Conservation (phyloP, 768 basidiomycete genomes). For the Leccinum sublutescens region DNA sequence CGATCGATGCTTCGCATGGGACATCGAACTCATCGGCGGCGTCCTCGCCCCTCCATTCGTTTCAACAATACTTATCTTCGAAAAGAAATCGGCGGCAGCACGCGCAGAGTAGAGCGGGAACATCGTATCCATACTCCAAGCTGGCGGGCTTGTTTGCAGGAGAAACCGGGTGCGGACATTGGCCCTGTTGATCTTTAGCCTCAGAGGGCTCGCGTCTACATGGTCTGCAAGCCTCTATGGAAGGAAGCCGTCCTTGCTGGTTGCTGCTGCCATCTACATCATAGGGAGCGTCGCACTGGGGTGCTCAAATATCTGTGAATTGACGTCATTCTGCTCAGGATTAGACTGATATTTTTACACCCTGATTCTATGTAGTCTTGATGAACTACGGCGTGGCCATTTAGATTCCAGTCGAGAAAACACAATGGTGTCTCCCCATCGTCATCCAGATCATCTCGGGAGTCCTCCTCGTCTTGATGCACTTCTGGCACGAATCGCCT, state of each 20-base stretch:
- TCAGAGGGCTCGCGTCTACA: too few relatives aligned
- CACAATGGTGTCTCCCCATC: slow-evolving; percentile 38
- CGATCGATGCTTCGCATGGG: slow-evolving; percentile 38
- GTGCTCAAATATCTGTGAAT: slow-evolving; percentile 25
- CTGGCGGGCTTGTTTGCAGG: too few relatives aligned
- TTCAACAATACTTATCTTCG: slow-evolving; percentile 32
- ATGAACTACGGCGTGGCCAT: slow-evolving; percentile 33
- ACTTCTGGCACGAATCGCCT: slow-evolving; percentile 40
- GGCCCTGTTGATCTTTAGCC: too few relatives aligned
- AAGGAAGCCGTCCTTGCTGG: too few relatives aligned
- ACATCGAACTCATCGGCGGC: slow-evolving; percentile 38
- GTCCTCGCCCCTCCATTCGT: slow-evolving; percentile 35
- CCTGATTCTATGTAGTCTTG: slow-evolving; percentile 27
- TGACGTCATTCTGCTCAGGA: background rate
- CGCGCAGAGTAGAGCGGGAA: background rate
- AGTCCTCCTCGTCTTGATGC: slow-evolving; percentile 35
- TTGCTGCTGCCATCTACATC: too few relatives aligned
- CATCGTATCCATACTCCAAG: too few relatives aligned
- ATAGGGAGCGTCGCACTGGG: slow-evolving; percentile 26
- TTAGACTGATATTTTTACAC: background rate
- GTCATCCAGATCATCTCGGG: slow-evolving; percentile 39
- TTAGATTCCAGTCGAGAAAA: slow-evolving; percentile 24
- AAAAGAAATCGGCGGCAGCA: slow-evolving; percentile 20
- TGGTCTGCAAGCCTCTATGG: too few relatives aligned
- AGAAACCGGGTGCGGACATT: too few relatives aligned